Evolutionary conservation across 208 protist species (phyloP).

Genomic region (Vickermania ingenoplastis): DNA sequence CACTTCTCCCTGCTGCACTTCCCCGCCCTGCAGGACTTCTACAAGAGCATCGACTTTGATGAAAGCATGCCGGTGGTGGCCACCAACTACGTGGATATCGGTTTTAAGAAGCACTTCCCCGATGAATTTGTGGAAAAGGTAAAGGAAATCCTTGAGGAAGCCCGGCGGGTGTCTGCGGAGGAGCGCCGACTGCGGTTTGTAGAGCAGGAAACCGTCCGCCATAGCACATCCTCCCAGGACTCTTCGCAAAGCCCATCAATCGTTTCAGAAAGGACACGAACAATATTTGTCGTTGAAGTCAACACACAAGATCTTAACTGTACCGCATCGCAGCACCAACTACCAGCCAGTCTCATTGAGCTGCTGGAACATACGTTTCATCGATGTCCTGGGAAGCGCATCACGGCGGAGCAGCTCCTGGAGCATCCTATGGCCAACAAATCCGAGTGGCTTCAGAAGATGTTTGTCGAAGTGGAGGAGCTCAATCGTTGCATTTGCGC

Average conservation of each 20-base stretch:
- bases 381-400: slow-evolving; percentile 53
- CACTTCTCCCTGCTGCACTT: slow-evolving; percentile 64
- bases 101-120: not conserved
- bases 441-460: slow-evolving; percentile 59
- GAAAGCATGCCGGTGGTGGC: slow-evolving; percentile 31
- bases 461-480: slow-evolving; percentile 42
- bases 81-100: not conserved
- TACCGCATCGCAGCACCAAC: slow-evolving; percentile 4
- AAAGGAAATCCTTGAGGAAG: not conserved
- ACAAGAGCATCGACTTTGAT: slow-evolving; percentile 25
- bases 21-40: slow-evolving; percentile 56
- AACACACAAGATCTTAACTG: not conserved
- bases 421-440: slow-evolving; percentile 74
- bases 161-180: not conserved
- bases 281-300: not conserved
- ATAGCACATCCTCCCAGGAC: not conserved
- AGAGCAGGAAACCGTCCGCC: not conserved
- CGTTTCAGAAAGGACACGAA: not conserved
- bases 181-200: not conserved
- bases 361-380: slow-evolving; percentile 58
- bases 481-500: not conserved
- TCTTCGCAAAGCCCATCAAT: not conserved
- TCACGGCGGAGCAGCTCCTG: slow-evolving; percentile 58
- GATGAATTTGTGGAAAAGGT: not conserved
- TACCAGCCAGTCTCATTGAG: slow-evolving; percentile 58